Percentiles rank a stretch among this genome's conserved stretches.
These are phyloP conservation scores for Colletotrichum eleusines DNA, from an alignment of 2,329 filamentous ascomycete genomes.

Conservation along the genomic window DNA sequence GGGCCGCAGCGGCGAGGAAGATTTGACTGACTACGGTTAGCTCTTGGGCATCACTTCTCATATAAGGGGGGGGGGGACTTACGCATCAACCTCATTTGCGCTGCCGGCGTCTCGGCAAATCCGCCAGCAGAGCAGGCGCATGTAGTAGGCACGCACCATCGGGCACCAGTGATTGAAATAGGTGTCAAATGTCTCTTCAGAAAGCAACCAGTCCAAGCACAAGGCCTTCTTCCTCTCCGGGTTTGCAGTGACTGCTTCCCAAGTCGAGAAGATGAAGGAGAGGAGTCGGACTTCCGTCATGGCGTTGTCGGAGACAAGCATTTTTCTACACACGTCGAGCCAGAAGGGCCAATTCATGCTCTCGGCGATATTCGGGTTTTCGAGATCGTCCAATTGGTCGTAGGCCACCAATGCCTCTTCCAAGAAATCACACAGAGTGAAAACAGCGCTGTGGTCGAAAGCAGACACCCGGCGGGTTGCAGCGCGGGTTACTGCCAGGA, in stretches of 20 bases:
- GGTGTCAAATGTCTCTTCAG: constrained; percentile 79
- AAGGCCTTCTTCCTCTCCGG: constrained; percentile 75
- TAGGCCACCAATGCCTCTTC: constrained; percentile 82
- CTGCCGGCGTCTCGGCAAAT: constrained; percentile 81
- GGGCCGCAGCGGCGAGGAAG: constrained; percentile 73
- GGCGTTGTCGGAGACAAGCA: constrained; percentile 86
- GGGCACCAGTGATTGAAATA: constrained; percentile 96
- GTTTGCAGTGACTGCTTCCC: constrained; percentile 78
- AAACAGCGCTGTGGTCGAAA: constrained; percentile 86
- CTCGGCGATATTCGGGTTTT: constrained; percentile 50
- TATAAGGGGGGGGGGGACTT: constrained; percentile 54
- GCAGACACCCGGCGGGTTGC: constrained; percentile 81
- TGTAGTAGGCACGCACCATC: constrained; percentile 94
- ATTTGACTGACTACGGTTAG: constrained; percentile 68
- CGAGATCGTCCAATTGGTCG: constrained; percentile 59
- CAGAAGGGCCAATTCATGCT: constrained; percentile 86
- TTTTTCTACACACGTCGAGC: constrained; percentile 82
- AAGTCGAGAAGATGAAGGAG: constrained; percentile 83
- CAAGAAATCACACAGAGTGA: constrained; percentile 90
- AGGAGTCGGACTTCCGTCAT: constrained; percentile 90
- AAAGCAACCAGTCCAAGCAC: constrained; percentile 81
- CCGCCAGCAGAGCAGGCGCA: constrained; percentile 91
- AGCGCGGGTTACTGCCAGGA: constrained; percentile 79
- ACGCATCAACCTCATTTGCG: constrained; percentile 74
- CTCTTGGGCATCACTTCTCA: not conserved